These are phyloP conservation scores for Herpetomonas tarakana DNA, from an alignment of 208 protist genomes.

Conservation along the genomic window DNA sequence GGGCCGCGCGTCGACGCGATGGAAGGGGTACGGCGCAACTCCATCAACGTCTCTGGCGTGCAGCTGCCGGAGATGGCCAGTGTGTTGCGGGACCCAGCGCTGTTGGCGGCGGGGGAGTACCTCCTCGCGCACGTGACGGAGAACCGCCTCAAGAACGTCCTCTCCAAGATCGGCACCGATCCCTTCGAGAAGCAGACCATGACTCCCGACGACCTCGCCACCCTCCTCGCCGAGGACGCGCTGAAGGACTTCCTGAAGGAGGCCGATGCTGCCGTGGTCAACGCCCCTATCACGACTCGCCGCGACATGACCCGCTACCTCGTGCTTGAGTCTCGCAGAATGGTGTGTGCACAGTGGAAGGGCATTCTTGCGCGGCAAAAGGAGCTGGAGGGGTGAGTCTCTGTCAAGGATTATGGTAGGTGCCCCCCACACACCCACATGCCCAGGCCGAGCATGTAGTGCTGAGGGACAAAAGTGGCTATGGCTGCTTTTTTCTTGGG, in stretches of 20 bases:
- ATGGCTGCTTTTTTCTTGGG: no score
- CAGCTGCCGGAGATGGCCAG: slow-evolving; percentile 70
- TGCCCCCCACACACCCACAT: no score
- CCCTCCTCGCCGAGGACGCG: slow-evolving; percentile 70
- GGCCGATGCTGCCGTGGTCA: slow-evolving; percentile 48
- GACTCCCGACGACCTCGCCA: slow-evolving; percentile 53
- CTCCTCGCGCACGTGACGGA: slow-evolving; percentile 72
- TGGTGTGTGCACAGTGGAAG: slow-evolving; percentile 61
- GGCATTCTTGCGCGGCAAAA: slow-evolving; percentile 24
- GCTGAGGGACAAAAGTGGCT: no score
- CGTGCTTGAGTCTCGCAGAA: slow-evolving; percentile 55
- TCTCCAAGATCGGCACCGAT: slow-evolving; percentile 81
- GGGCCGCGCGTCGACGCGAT: slow-evolving; percentile 74
- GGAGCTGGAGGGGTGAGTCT: neutral
- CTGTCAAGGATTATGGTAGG: neutral
- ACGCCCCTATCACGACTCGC: slow-evolving; percentile 48
- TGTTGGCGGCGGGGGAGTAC: slow-evolving; percentile 30
- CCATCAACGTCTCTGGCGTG: slow-evolving; percentile 48
- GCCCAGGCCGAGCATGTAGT: no score
- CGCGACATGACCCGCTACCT: slow-evolving; percentile 66
- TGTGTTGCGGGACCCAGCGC: slow-evolving; percentile 51
- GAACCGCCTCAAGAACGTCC: slow-evolving; percentile 76
- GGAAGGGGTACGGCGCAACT: slow-evolving; percentile 45
- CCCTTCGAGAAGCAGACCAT: slow-evolving; percentile 73
- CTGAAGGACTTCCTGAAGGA: slow-evolving; percentile 87